A percentile compares a stretch with the other conserved stretches of the same genome.
phyloP scores from a whole-genome alignment of 2,329 filamentous ascomycete species.

The Aspergillus sp. region DNA sequence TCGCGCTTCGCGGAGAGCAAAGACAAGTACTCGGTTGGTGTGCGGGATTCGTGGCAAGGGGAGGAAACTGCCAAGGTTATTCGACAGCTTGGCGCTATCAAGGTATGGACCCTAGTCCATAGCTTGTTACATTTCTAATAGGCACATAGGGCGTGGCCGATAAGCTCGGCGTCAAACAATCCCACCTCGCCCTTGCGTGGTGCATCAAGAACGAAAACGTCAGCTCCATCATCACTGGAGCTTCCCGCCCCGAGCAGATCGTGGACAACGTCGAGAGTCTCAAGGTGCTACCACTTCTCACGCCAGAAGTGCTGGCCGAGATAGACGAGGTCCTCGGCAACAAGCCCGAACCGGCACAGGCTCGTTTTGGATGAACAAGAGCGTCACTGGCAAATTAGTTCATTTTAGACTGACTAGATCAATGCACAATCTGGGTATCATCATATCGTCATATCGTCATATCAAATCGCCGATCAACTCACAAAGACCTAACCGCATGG shows the following conservation, averaged over 20 bases:
- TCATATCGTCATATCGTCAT: background rate
- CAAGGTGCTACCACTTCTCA: conserved; percentile 45
- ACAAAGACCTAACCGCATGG: background rate
- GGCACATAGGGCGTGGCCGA: conserved; percentile 18
- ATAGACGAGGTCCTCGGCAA: conserved; percentile 43
- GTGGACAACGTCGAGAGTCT: conserved; percentile 47
- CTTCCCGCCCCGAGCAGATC: conserved; percentile 46
- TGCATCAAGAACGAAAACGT: conserved; percentile 60
- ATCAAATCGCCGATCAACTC: background rate
- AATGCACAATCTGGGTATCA: background rate
- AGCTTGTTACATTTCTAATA: no score
- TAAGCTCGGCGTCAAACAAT: conserved; percentile 52
- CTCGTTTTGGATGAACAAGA: conserved; percentile 15
- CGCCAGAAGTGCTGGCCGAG: conserved; percentile 46
- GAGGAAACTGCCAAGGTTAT: conserved; percentile 48
- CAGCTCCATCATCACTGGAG: conserved; percentile 42
- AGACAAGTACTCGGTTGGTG: conserved; percentile 55
- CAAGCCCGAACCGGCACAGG: conserved; percentile 25
- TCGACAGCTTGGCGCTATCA: conserved; percentile 56
- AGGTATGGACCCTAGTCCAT: conserved; percentile 15
- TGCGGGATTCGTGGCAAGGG: conserved; percentile 43
- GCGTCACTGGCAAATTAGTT: background rate
- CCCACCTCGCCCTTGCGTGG: conserved; percentile 61
- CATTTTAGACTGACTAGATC: background rate
- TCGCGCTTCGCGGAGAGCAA: conserved; percentile 59